A percentile compares a stretch with the other conserved stretches of the same genome.
These are phyloP conservation scores for Zoysia japonica DNA, from an alignment of 176 grass and related monocot genomes.

Conservation along the genomic window DNA sequence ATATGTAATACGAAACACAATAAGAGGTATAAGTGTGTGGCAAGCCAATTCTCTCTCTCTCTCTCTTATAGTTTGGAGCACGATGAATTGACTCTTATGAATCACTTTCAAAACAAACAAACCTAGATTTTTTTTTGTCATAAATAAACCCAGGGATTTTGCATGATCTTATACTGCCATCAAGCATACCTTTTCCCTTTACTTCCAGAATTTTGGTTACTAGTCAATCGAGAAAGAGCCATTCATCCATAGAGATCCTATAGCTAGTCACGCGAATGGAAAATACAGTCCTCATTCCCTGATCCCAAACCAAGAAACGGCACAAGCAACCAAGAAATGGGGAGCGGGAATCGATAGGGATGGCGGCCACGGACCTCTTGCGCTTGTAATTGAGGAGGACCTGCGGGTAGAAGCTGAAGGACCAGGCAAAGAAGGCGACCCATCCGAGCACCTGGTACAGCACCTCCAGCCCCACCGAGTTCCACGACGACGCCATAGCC, in stretches of 20 bases:
- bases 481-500: constrained; percentile 73
- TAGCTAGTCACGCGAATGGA: neutral
- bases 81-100: neutral
- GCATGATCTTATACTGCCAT: neutral
- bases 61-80: neutral
- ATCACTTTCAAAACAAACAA: neutral
- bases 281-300: neutral
- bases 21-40: neutral
- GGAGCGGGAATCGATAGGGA: neutral
- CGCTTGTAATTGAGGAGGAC: constrained; percentile 89
- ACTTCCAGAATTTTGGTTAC: too few relatives aligned
- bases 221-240: neutral
- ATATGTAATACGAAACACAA: neutral
- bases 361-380: constrained; percentile 59
- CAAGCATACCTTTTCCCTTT: neutral
- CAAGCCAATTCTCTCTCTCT: neutral
- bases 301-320: neutral
- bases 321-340: neutral
- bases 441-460: constrained; percentile 81
- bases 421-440: constrained; percentile 95
- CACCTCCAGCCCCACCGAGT: constrained; percentile 69
- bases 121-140: neutral
- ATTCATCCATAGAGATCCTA: neutral
- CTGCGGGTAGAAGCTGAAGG: constrained; percentile 96
- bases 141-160: neutral